Conservation (phyloP, 768 basidiomycete genomes). For the Xerocomus potaroensis region DNA sequence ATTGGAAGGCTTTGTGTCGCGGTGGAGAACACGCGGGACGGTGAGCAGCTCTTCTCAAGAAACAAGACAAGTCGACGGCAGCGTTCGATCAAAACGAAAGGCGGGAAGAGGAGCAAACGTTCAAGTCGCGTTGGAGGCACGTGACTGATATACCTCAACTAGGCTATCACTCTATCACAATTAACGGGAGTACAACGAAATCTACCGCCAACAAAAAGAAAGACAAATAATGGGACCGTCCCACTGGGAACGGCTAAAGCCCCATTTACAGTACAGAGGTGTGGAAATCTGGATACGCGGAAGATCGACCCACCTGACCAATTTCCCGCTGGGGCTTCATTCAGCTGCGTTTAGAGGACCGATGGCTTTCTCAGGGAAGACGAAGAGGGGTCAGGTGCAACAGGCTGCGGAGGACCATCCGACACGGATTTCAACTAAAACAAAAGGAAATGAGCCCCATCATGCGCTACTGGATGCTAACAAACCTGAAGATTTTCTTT, state of each 20-base stretch:
- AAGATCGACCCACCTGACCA: neutral
- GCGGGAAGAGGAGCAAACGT: slow-evolving; percentile 11
- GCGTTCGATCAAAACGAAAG: slow-evolving; percentile 15
- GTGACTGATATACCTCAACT: slow-evolving; percentile 18
- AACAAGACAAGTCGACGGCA: neutral
- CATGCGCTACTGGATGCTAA: neutral
- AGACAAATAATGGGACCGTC: neutral
- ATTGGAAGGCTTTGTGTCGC: neutral
- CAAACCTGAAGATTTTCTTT: slow-evolving; percentile 47
- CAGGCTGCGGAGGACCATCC: slow-evolving; percentile 14
- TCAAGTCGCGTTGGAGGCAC: slow-evolving; percentile 29
- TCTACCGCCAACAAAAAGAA: slow-evolving; percentile 2
- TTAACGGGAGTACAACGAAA: slow-evolving; percentile 14
- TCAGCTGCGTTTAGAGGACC: neutral
- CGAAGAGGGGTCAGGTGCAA: slow-evolving; percentile 8
- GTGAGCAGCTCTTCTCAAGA: neutral
- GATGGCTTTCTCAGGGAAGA: slow-evolving; percentile 18
- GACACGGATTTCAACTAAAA: slow-evolving; percentile 15
- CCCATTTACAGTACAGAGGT: neutral
- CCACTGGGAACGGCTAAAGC: neutral
- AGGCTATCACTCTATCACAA: neutral
- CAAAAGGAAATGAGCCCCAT: slow-evolving; percentile 4
- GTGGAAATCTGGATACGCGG: neutral
- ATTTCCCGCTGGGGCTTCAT: neutral
- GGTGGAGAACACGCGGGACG: neutral